These are phyloP conservation scores for Coemansia sp. DNA, from an alignment of 371 early-diverging fungal genomes.

Conservation along the genomic window DNA sequence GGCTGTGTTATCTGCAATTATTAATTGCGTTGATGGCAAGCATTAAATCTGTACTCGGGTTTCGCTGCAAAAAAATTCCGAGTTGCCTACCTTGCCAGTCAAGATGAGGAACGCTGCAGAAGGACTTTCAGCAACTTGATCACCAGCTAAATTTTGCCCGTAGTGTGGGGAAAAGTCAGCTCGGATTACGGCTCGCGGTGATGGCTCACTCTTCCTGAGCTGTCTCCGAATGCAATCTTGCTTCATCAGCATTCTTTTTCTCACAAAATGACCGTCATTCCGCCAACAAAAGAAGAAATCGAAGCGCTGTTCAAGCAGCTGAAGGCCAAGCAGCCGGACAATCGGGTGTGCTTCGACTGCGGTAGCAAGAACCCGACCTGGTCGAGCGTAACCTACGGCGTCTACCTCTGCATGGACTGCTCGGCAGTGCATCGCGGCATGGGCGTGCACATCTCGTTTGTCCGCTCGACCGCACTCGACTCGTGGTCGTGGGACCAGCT, in stretches of 20 bases:
- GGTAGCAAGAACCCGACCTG: constrained; percentile 95
- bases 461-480: constrained; percentile 88
- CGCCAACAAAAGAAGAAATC: constrained; percentile 56
- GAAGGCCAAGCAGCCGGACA: constrained; percentile 56
- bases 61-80: neutral
- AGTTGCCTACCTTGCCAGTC: neutral
- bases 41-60: too few species aligned
- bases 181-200: too few species aligned
- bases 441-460: constrained; percentile 97
- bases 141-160: neutral
- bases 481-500: constrained; percentile 95
- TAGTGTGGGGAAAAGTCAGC: neutral
- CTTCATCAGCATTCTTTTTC: too few species aligned
- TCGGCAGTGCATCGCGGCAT: constrained; percentile 93
- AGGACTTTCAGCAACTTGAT: neutral
- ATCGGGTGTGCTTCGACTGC: constrained; percentile 97
- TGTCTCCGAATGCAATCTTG: too few species aligned
- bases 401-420: constrained; percentile 98
- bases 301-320: constrained; percentile 60
- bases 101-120: neutral
- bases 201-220: too few species aligned
- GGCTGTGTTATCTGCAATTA: too few species aligned
- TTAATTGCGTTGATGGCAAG: too few species aligned
- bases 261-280: constrained; percentile 23
- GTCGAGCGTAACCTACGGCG: constrained; percentile 95